Conservation (phyloP, 768 basidiomycete genomes). For the Russula ochroleuca region DNA sequence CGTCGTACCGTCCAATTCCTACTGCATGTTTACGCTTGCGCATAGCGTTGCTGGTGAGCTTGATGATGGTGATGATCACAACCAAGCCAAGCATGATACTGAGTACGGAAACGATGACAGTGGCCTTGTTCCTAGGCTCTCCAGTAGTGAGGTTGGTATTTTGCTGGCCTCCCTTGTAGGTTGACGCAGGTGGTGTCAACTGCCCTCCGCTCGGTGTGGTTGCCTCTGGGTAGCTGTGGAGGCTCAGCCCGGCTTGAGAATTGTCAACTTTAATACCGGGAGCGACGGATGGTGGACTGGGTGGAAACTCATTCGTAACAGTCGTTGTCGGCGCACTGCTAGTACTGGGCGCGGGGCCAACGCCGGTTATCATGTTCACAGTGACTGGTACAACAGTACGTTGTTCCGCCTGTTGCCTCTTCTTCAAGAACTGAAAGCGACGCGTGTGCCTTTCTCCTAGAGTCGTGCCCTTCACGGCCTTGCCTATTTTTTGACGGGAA, state of each 20-base stretch:
- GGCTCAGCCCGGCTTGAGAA: conserved; percentile 12
- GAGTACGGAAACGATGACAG: conserved; percentile 21
- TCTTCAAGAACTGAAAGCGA: conserved; percentile 16
- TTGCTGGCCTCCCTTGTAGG: background rate
- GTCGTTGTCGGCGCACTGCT: background rate
- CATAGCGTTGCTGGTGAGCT: conserved; percentile 23
- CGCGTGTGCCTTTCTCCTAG: conserved; percentile 4
- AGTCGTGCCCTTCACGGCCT: background rate
- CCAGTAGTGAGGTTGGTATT: background rate
- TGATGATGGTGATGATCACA: conserved; percentile 21
- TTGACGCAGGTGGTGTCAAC: background rate
- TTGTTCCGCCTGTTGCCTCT: conserved; percentile 14
- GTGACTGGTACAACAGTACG: conserved; percentile 14
- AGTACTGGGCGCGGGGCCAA: conserved; percentile 10
- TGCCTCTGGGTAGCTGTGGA: conserved; percentile 3
- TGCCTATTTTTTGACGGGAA: conserved; percentile 10
- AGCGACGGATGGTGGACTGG: background rate
- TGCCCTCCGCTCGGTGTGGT: conserved; percentile 13
- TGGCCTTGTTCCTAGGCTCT: conserved; percentile 16
- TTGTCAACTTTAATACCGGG: conserved; percentile 11
- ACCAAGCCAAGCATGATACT: conserved; percentile 24
- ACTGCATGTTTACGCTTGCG: conserved; percentile 21
- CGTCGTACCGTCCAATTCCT: conserved; percentile 17
- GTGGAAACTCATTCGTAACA: conserved; percentile 5
- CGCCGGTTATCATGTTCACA: conserved; percentile 17